Evolutionary conservation across 495 filamentous ascomycete genomes (phyloP).

Genomic region (Podospora tetraspora): DNA sequence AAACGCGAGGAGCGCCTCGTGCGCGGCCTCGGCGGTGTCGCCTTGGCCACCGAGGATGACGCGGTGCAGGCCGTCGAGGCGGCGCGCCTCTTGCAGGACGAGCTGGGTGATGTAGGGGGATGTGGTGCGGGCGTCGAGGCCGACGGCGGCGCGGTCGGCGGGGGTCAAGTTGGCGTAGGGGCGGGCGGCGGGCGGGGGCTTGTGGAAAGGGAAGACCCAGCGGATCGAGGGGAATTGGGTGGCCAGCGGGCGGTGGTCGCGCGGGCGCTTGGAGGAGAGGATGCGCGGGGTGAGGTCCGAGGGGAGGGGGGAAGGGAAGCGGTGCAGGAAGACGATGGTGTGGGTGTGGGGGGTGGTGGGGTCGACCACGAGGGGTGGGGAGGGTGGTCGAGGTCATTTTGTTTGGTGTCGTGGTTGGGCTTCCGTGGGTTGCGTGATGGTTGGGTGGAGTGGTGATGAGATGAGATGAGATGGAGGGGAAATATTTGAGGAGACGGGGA

Average conservation of each 20-base stretch:
- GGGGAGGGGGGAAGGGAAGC: constrained; percentile 4
- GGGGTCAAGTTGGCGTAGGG: constrained; percentile 8
- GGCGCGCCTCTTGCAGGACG: constrained; percentile 2
- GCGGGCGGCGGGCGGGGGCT: neutral
- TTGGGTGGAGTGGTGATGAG: neutral
- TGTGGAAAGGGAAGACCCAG: constrained; percentile 12
- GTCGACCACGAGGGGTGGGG: constrained; percentile 1
- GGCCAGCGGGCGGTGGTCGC: constrained; percentile 1
- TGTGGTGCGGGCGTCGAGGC: neutral
- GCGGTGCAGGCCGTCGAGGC: neutral
- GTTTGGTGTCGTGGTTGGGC: neutral
- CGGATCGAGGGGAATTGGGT: constrained; percentile 7
- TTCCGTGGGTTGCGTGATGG: neutral
- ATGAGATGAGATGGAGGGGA: neutral
- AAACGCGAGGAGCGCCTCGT: constrained; percentile 1
- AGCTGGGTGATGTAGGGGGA: constrained; percentile 11
- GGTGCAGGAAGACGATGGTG: constrained; percentile 8
- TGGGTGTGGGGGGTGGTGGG: constrained; percentile 4
- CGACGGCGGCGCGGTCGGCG: constrained; percentile 1
- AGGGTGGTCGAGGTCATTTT: neutral
- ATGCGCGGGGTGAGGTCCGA: neutral
- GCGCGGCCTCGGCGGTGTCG: constrained; percentile 6
- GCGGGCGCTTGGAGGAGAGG: constrained; percentile 2
- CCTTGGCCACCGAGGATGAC: constrained; percentile 10
- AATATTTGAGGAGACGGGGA: neutral